Conservation (phyloP, 495 filamentous ascomycete species). For the Delitschia confertaspora region DNA sequence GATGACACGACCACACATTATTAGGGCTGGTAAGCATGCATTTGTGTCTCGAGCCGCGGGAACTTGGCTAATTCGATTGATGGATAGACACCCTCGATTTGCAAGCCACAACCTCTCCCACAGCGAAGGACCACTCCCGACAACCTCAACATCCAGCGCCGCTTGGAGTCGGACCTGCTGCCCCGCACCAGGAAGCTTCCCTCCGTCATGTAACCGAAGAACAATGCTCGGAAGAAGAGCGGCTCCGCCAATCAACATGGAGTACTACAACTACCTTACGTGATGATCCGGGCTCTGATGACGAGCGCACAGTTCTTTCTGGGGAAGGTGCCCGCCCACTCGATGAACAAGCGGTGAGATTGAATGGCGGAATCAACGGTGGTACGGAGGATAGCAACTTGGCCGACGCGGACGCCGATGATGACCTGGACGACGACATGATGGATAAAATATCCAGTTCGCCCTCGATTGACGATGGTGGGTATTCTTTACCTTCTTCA, state of each 20-base stretch:
- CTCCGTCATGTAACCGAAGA: constrained; percentile 73
- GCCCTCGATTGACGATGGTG: constrained; percentile 97
- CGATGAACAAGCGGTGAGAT: constrained; percentile 20
- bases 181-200: constrained; percentile 77
- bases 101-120: constrained; percentile 71
- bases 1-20: constrained; percentile 70
- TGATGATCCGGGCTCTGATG: constrained; percentile 35
- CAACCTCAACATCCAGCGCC: constrained; percentile 44
- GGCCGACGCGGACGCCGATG: constrained; percentile 54
- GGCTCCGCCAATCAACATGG: constrained; percentile 39
- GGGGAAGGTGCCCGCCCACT: constrained; percentile 17
- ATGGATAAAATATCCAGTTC: constrained; percentile 98
- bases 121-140: constrained; percentile 67
- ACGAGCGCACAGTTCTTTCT: constrained; percentile 23
- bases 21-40: constrained; percentile 60
- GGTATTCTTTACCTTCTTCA: constrained; percentile 41
- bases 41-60: constrained; percentile 14
- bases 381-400: constrained; percentile 41
- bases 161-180: constrained; percentile 50
- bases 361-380: constrained; percentile 22
- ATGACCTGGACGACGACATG: constrained; percentile 75
- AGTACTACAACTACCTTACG: constrained; percentile 43
- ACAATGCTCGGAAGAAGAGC: constrained; percentile 52
- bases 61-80: constrained; percentile 19
- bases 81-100: constrained; percentile 84